These are phyloP conservation scores for Tulasnella sp. DNA, from an alignment of 768 basidiomycete species.

Conservation along the genomic window DNA sequence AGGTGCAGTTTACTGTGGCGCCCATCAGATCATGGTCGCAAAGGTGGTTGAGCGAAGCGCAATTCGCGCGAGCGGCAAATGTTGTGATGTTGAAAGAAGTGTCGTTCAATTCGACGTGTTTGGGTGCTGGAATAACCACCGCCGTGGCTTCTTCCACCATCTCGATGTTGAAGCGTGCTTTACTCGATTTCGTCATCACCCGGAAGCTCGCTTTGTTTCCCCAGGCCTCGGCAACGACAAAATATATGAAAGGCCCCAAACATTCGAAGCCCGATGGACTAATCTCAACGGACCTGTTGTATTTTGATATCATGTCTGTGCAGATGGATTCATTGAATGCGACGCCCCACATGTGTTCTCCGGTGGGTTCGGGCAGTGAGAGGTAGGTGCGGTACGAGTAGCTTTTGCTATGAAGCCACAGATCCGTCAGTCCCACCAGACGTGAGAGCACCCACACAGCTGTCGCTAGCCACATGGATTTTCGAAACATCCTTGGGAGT, in stretches of 20 bases:
- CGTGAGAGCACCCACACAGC: not conserved
- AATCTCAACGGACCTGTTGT: no score
- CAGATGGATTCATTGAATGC: not conserved
- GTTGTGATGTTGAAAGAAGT: not conserved
- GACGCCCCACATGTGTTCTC: not conserved
- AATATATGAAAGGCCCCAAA: no score
- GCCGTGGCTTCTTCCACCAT: no score
- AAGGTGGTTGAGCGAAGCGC: not conserved
- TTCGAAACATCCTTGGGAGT: not conserved
- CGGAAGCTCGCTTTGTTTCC: no score
- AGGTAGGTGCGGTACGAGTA: not conserved
- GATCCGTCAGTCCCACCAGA: not conserved
- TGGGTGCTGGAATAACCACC: no score
- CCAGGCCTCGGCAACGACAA: no score
- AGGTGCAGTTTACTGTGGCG: not conserved
- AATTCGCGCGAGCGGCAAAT: not conserved
- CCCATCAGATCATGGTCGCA: not conserved
- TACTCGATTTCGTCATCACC: no score
- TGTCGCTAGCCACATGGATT: not conserved
- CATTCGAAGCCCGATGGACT: not conserved
- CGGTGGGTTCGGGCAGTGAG: not conserved
- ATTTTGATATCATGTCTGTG: not conserved
- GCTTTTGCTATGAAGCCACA: not conserved
- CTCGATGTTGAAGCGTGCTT: no score
- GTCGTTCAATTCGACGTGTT: no score